Evolutionary conservation across 352 stramenopile species (phyloP).

Genomic region (Phytophthora macrochlamydospora): DNA sequence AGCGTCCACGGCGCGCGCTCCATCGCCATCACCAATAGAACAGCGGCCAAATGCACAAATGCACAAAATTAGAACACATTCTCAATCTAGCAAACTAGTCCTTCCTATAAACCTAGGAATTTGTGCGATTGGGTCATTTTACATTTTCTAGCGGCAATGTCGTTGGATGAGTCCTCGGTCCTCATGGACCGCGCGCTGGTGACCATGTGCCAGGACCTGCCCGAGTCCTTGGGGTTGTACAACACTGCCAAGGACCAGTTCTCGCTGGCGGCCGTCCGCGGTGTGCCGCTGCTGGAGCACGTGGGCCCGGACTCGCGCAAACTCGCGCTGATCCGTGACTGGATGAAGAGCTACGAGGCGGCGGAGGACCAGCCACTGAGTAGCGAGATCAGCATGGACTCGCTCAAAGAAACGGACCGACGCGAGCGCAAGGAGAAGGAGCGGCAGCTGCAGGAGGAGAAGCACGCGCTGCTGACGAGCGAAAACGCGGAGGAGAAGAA

Average conservation of each 20-base stretch:
- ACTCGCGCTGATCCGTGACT: constrained; percentile 68
- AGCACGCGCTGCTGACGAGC: constrained; percentile 45
- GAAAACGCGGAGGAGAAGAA: constrained; percentile 25
- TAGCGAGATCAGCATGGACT: constrained; percentile 63
- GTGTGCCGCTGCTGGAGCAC: constrained; percentile 58
- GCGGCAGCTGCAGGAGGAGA: constrained; percentile 43
- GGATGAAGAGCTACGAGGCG: constrained; percentile 71
- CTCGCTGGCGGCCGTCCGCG: constrained; percentile 57
- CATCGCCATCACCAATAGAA: constrained; percentile 9
- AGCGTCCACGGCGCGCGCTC: constrained; percentile 38
- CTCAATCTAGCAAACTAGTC: not conserved
- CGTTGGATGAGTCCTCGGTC: constrained; percentile 68
- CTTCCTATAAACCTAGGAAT: not conserved
- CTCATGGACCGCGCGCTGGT: constrained; percentile 81
- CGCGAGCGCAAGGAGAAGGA: constrained; percentile 56
- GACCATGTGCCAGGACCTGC: constrained; percentile 75
- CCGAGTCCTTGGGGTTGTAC: constrained; percentile 80
- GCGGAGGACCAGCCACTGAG: constrained; percentile 56
- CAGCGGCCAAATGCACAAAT: not conserved
- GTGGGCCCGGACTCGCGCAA: constrained; percentile 65
- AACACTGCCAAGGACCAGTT: constrained; percentile 78
- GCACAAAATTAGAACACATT: not conserved
- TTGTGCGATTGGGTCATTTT: not conserved
- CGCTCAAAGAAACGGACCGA: constrained; percentile 47
- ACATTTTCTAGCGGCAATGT: constrained; percentile 37